Conservation (phyloP, 352 stramenopile genomes). For the Peronospora farinosa region DNA sequence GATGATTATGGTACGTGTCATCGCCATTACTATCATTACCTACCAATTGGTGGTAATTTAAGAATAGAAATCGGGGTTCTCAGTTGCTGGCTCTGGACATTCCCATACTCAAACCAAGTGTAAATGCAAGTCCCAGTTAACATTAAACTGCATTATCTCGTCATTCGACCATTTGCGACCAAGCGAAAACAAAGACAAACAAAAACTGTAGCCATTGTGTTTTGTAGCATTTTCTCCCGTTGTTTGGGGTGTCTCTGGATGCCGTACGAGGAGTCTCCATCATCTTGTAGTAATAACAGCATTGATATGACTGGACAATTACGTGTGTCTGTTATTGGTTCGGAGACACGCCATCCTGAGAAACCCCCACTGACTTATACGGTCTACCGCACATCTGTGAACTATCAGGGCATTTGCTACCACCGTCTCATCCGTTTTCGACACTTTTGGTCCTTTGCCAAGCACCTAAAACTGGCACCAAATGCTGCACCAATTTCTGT, state of each 20-base stretch:
- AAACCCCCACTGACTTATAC: conserved; percentile 40
- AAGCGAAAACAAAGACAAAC: too few relatives aligned
- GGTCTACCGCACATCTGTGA: conserved; percentile 67
- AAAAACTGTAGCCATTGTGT: conserved; percentile 9
- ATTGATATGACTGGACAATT: conserved; percentile 34
- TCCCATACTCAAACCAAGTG: neutral
- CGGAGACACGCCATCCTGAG: conserved; percentile 39
- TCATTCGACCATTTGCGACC: conserved; percentile 25
- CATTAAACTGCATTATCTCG: neutral
- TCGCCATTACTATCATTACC: too few relatives aligned
- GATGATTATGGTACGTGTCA: too few relatives aligned
- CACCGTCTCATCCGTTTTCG: conserved; percentile 65
- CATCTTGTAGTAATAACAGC: neutral
- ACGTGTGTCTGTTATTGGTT: conserved; percentile 61
- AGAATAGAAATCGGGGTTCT: too few relatives aligned
- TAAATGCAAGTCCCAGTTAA: too few relatives aligned
- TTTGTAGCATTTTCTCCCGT: conserved; percentile 14
- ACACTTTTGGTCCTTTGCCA: conserved; percentile 50
- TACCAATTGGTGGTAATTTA: too few relatives aligned
- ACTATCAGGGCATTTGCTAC: conserved; percentile 56
- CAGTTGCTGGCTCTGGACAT: too few relatives aligned
- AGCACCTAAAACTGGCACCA: conserved; percentile 35
- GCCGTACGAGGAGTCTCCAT: conserved; percentile 5
- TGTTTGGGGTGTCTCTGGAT: conserved; percentile 13
- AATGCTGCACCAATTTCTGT: conserved; percentile 12